Evolutionary conservation across 208 protist genomes (phyloP).

Genomic region (Wallacemonas rigidus): DNA sequence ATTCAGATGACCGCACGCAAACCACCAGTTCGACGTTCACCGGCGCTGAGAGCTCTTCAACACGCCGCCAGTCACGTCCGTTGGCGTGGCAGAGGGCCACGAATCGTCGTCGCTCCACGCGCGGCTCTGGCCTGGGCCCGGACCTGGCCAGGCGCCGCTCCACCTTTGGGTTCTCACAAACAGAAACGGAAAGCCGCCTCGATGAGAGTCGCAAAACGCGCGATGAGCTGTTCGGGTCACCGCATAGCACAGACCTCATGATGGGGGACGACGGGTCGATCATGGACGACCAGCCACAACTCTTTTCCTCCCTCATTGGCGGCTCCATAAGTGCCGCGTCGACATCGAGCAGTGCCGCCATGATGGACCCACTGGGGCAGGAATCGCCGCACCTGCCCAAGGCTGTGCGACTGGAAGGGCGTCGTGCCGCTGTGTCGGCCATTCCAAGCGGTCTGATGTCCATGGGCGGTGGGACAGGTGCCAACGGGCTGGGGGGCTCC

Average conservation of each 20-base stretch:
- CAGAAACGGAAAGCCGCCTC: conserved; percentile 11
- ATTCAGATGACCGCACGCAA: conserved; percentile 13
- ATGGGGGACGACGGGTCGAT: conserved; percentile 15
- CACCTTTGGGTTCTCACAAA: conserved; percentile 5
- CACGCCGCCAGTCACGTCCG: not conserved
- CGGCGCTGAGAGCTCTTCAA: not conserved
- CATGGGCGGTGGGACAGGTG: not conserved
- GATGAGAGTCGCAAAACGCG: conserved; percentile 15
- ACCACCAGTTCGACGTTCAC: not conserved
- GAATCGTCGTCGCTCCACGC: not conserved
- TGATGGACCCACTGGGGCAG: conserved; percentile 24
- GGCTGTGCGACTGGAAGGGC: conserved; percentile 31
- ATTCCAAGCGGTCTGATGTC: conserved; percentile 35
- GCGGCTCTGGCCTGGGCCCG: not conserved
- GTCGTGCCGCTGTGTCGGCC: conserved; percentile 71
- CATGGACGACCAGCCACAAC: not conserved
- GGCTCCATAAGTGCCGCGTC: conserved; percentile 14
- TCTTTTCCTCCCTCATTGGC: conserved; percentile 25
- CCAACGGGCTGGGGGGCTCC: not conserved
- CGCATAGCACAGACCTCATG: not conserved
- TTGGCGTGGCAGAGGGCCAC: not conserved
- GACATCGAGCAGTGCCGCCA: conserved; percentile 8
- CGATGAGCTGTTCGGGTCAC: not conserved
- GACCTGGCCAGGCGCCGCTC: conserved; percentile 4
- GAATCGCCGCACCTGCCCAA: conserved; percentile 26